Evolutionary conservation across 805 yeast species (phyloP).

Genomic region (Candida vartiovaarae): DNA sequence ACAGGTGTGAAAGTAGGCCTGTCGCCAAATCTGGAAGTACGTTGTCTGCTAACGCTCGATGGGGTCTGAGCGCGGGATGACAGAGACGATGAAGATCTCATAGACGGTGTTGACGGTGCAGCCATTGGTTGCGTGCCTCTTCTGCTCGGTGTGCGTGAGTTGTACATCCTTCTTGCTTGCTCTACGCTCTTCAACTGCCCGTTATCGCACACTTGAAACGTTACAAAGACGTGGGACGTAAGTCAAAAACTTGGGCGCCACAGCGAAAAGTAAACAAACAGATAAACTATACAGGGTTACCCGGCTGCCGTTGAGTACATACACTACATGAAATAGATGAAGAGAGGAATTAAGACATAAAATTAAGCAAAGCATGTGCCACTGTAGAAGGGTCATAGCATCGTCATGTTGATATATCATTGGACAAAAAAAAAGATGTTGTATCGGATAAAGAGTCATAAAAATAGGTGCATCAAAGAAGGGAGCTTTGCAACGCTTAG

Average conservation of each 20-base stretch:
- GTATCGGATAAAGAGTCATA: too few relatives aligned
- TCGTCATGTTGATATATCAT: too few relatives aligned
- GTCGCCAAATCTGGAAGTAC: slow-evolving; percentile 15
- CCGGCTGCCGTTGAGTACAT: background rate
- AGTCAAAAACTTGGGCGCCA: too few relatives aligned
- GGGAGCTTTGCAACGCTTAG: background rate
- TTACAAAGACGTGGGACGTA: too few relatives aligned
- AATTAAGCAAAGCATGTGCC: too few relatives aligned
- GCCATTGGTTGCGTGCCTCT: slow-evolving; percentile 1
- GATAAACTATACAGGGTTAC: background rate
- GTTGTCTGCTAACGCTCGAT: slow-evolving; percentile 12
- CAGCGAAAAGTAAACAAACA: slow-evolving; percentile 1
- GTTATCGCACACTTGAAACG: background rate
- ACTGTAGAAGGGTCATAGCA: too few relatives aligned
- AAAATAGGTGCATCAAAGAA: too few relatives aligned
- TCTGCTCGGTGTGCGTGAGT: slow-evolving; percentile 18
- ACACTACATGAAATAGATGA: too few relatives aligned
- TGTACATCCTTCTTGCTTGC: background rate
- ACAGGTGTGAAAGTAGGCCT: slow-evolving; percentile 18
- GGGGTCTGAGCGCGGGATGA: slow-evolving; percentile 19
- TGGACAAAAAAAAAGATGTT: too few relatives aligned
- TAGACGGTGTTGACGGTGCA: slow-evolving; percentile 17
- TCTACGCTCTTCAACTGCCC: background rate
- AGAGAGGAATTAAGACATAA: too few relatives aligned
- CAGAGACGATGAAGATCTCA: slow-evolving; percentile 18